Evolutionary conservation across 2,329 filamentous ascomycete genomes (phyloP).

Genomic region (Colletotrichum orchidophilum): DNA sequence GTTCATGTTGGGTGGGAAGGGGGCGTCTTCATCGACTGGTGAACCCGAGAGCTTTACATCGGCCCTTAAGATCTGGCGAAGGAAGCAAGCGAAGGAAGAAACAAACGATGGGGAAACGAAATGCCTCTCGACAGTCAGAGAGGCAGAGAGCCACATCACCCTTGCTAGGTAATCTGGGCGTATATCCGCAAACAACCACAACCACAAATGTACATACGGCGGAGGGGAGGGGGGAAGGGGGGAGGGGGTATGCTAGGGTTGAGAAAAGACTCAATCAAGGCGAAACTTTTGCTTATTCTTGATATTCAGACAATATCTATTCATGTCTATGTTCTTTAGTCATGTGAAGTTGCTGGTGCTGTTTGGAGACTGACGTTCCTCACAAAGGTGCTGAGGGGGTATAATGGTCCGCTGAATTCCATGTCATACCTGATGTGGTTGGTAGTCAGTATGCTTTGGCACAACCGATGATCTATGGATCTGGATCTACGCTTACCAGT

Average conservation of each 20-base stretch:
- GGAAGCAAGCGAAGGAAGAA: not conserved
- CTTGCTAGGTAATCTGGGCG: constrained; percentile 27
- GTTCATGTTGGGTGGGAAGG: constrained; percentile 20
- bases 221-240: too few species aligned
- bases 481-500: constrained; percentile 67
- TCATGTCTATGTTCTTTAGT: not conserved
- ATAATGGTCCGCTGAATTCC: constrained; percentile 77
- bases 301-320: not conserved
- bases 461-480: not conserved
- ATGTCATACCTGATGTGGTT: constrained; percentile 75
- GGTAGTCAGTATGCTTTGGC: not conserved
- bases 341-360: not conserved
- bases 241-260: not conserved
- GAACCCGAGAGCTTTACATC: not conserved
- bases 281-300: not conserved
- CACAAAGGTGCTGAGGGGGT: constrained; percentile 67
- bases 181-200: constrained; percentile 12
- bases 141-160: not conserved
- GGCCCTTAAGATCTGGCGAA: not conserved
- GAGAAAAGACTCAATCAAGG: constrained; percentile 23
- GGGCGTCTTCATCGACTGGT: not conserved
- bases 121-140: not conserved
- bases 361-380: constrained; percentile 44
- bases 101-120: not conserved
- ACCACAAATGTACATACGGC: constrained; percentile 28